These are phyloP conservation scores for Dendrostoma leiphaemia DNA, from an alignment of 2,329 filamentous ascomycete genomes.

Conservation along the genomic window DNA sequence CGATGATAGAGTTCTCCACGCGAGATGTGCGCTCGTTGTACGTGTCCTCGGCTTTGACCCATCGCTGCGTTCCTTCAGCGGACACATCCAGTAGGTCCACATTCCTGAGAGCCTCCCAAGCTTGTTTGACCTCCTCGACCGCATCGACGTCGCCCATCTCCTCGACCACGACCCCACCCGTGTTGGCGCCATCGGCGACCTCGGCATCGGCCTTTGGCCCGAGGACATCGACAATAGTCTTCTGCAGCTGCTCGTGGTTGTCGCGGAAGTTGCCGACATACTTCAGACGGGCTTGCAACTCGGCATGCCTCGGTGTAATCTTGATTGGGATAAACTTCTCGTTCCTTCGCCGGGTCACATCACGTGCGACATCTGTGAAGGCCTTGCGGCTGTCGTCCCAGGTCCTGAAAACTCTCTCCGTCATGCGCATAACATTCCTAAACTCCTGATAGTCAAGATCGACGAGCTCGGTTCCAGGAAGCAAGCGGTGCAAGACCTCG, in stretches of 20 bases:
- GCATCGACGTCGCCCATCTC: conserved; percentile 97
- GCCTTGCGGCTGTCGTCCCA: conserved; percentile 98
- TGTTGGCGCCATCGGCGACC: conserved; percentile 54
- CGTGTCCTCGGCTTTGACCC: conserved; percentile 89
- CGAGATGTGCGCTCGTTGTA: conserved; percentile 97
- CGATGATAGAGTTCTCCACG: conserved; percentile 99
- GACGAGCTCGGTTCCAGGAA: conserved; percentile 85
- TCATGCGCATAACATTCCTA: conserved; percentile 75
- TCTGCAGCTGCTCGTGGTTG: conserved; percentile 96
- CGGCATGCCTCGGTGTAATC: conserved; percentile 81
- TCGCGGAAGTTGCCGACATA: conserved; percentile 94
- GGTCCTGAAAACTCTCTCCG: conserved; percentile 80
- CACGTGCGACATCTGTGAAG: conserved; percentile 95
- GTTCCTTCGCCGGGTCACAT: conserved; percentile 87
- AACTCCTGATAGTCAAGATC: conserved; percentile 93
- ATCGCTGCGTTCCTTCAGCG: conserved; percentile 82
- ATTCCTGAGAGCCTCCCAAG: conserved; percentile 90
- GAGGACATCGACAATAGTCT: conserved; percentile 95
- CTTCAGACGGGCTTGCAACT: conserved; percentile 85
- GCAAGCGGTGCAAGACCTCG: conserved; percentile 76
- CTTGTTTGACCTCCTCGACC: conserved; percentile 91
- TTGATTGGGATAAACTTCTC: conserved; percentile 99
- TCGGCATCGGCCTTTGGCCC: conserved; percentile 66
- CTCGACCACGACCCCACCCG: conserved; percentile 69
- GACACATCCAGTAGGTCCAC: conserved; percentile 94